Base-by-base conservation (phyloP, 1,284 basidiomycete genomes). In the Gymnopus androsaceus region DNA sequence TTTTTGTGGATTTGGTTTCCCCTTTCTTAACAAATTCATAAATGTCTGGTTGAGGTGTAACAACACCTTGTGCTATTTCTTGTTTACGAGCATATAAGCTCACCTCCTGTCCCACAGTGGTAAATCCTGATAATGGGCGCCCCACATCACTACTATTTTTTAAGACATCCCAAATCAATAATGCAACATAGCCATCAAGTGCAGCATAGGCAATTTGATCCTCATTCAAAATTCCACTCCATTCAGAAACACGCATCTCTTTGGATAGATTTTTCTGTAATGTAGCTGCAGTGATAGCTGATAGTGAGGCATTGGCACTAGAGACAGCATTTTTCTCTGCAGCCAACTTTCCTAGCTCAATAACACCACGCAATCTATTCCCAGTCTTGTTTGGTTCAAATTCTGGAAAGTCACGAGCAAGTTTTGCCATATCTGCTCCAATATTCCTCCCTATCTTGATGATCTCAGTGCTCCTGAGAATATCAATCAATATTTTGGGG, bases 351-450 rank as follows among this genome's bases (percentile, higher is more conserved):
- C 52, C 59, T 33, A 63, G 49, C n/a, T 64, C 59, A 50, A 60
- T 31, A 33, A 38, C 52, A 1, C 55, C 47, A 15, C 23, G 40
- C 25, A 51, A 51, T 4, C 28, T 28, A 42, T 55, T 59, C 6
- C 48, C 47, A 3, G 25, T 14, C 41, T 59, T 63, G 7, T 4
- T 15, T 30, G 61, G 59, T 15, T 58, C 23, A 47, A 59, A 59
- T 7, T 58, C 57, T 25, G 51, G 46, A 49, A 63, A 58, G 19
- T 63, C 60, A 48, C 41, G 27, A 30, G 53, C 49, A 21, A 63
- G 59, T 21, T 63, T 63, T 36, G 50, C 50, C 36, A 63, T 55
- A 51, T 63, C 57, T 31, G 33, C 25, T 28, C 61, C 42, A 55
- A 60, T 56, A 27, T 51, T 38, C 31, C 51, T 28, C 1, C 58